phyloP scores from a whole-genome alignment of 306 rosid species.

The Aeschynomene evenia region DNA sequence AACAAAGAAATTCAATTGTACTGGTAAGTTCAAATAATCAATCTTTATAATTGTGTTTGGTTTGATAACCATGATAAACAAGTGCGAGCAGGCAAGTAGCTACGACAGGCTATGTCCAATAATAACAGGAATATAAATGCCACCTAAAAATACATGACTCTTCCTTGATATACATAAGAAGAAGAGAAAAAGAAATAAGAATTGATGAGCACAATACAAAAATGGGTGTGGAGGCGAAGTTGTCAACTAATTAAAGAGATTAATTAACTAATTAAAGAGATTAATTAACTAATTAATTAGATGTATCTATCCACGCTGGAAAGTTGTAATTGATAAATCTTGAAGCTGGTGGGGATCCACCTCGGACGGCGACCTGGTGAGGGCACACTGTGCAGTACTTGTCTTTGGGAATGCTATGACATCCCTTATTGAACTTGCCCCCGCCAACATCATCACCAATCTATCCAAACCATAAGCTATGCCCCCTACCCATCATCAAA shows the following conservation, averaged over 20 bases:
- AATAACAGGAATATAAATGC: neutral
- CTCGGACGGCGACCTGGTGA: conserved; percentile 78
- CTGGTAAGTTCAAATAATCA: neutral
- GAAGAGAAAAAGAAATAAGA: too few species aligned
- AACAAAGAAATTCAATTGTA: neutral
- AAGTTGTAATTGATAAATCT: conserved; percentile 53
- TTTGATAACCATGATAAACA: neutral
- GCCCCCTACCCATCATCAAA: too few species aligned
- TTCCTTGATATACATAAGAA: neutral
- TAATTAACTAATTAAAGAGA: neutral
- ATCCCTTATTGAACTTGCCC: conserved; percentile 87
- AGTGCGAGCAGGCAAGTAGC: neutral
- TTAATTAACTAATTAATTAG: neutral
- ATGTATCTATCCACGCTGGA: neutral
- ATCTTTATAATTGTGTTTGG: neutral
- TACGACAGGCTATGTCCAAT: neutral
- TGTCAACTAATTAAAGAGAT: neutral
- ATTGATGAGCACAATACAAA: conserved; percentile 17
- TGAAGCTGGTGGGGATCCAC: conserved; percentile 87
- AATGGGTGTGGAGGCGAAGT: conserved; percentile 16
- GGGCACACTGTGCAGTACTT: conserved; percentile 94
- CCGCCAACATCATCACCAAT: conserved; percentile 85
- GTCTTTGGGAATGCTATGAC: conserved; percentile 97
- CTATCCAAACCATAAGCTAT: conserved; percentile 92
- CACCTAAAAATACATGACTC: neutral